Conservation (phyloP, 1,139 yeast genomes). For the Hansenula sp. region DNA sequence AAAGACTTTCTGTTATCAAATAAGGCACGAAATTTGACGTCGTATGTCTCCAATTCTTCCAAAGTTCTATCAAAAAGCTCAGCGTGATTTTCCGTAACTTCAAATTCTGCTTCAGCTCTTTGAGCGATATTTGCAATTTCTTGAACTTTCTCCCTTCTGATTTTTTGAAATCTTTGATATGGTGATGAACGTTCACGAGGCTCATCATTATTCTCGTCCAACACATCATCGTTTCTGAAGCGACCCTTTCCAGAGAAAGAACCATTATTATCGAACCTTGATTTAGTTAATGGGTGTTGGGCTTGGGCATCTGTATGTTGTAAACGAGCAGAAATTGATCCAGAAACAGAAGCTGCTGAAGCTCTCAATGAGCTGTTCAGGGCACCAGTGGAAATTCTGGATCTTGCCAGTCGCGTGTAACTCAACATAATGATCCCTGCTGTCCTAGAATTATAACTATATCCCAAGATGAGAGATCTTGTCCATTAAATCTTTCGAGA, state of each 20-base stretch:
- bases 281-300: too few species aligned
- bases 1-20: background rate
- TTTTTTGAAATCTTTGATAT: too few species aligned
- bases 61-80: background rate
- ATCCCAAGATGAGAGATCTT: too few species aligned
- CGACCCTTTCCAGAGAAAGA: too few species aligned
- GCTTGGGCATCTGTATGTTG: background rate
- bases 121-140: background rate
- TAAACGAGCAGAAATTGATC: background rate
- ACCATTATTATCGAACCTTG: too few species aligned
- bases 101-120: background rate
- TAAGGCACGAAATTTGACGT: background rate
- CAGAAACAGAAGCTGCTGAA: background rate
- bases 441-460: too few species aligned
- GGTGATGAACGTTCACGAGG: too few species aligned
- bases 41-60: background rate
- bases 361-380: too few species aligned
- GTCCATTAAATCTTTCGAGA: too few species aligned
- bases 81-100: background rate
- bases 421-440: background rate
- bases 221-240: too few species aligned
- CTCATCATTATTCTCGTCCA: too few species aligned
- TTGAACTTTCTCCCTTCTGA: too few species aligned
- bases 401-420: background rate
- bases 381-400: background rate